Evolutionary conservation across 164 flowering plant species (phyloP).

Genomic region (Aristolochia contorta): DNA sequence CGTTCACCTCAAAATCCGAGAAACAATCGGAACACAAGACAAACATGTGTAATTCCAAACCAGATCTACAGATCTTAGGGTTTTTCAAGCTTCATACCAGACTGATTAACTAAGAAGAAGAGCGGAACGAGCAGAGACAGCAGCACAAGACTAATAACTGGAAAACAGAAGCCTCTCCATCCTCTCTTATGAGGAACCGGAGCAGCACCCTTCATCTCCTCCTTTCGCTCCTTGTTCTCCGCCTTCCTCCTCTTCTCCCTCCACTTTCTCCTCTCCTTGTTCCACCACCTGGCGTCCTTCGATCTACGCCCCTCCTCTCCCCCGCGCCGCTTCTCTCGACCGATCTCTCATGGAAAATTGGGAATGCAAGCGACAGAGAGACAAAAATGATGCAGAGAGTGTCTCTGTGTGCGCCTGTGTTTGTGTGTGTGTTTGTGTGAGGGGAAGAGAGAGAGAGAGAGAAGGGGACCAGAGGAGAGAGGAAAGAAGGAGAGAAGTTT

Average conservation of each 20-base stretch:
- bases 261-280: neutral
- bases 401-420: no score
- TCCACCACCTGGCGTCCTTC: neutral
- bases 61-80: slow-evolving; percentile 2
- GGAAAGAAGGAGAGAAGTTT: neutral
- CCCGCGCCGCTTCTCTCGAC: neutral
- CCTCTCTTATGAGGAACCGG: slow-evolving; percentile 46
- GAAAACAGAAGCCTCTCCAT: slow-evolving; percentile 66
- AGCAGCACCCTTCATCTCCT: slow-evolving; percentile 40
- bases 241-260: slow-evolving; percentile 8
- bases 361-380: no score
- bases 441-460: slow-evolving; percentile 4
- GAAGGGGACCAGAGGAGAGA: neutral
- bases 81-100: slow-evolving; percentile 11
- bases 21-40: no score
- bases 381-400: no score
- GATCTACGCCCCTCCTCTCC: neutral
- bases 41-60: neutral
- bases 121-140: slow-evolving; percentile 93
- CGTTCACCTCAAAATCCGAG: neutral
- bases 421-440: neutral
- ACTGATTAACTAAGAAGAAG: slow-evolving; percentile 69
- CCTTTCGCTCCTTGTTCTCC: slow-evolving; percentile 6
- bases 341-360: no score
- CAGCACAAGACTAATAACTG: slow-evolving; percentile 63